A percentile compares a stretch with the other conserved stretches of the same genome.
Conservation (phyloP, 768 basidiomycete genomes). For the Tricholoma furcatifolium region DNA sequence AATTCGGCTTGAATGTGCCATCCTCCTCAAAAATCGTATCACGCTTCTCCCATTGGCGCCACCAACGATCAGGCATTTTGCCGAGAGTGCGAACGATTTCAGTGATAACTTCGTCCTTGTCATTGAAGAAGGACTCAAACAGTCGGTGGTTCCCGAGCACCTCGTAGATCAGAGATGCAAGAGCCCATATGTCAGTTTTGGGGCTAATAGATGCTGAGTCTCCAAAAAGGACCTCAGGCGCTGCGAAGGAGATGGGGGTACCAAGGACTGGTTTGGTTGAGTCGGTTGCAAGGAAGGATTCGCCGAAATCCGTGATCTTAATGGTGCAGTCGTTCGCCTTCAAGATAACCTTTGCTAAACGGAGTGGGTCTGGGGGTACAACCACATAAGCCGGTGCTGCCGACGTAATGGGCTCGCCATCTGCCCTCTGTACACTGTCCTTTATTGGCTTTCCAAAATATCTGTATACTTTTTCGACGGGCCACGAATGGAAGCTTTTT, state of each 20-base stretch:
- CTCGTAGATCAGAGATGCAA: constrained; percentile 4
- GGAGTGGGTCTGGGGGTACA: neutral
- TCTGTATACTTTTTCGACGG: constrained; percentile 4
- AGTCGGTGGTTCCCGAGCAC: constrained; percentile 5
- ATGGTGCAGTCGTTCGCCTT: neutral
- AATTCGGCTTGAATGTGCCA: constrained; percentile 1
- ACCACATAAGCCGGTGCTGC: constrained; percentile 5
- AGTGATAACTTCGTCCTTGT: constrained; percentile 1
- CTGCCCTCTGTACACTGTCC: neutral
- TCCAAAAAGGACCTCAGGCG: constrained; percentile 6
- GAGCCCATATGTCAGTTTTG: constrained; percentile 4
- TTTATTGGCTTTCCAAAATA: constrained; percentile 1
- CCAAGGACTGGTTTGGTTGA: neutral
- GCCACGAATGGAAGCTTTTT: constrained; percentile 4
- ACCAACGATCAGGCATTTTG: constrained; percentile 6
- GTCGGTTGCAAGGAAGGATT: constrained; percentile 6
- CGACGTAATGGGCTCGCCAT: constrained; percentile 1
- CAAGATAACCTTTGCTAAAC: constrained; percentile 2
- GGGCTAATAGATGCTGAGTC: neutral
- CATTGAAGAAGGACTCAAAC: neutral
- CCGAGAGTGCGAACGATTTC: constrained; percentile 7
- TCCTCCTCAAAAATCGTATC: constrained; percentile 1
- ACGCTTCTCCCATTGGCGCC: neutral
- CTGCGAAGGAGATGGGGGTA: constrained; percentile 5
- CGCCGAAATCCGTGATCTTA: constrained; percentile 11